Base-by-base conservation (phyloP, 2,329 filamentous ascomycete species). In the Fusarium luffae region DNA sequence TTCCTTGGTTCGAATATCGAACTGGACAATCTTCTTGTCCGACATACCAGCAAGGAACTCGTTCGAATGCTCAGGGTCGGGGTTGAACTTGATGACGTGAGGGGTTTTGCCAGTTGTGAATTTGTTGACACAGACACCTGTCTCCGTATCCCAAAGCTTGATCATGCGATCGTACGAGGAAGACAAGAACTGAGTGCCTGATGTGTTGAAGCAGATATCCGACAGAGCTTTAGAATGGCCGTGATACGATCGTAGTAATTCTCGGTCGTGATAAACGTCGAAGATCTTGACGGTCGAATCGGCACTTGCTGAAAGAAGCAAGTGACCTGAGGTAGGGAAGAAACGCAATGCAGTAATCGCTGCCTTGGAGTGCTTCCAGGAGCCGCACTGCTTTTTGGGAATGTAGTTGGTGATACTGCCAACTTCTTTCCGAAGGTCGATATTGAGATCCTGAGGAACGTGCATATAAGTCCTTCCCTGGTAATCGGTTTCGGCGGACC, bases 1-100 rank as follows among this genome's bases (percentile, higher is more conserved):
- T 75, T 97, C 90, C 71, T 89, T 89, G 65, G 90, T 90, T 28
- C 97, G 89, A 4, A 90, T 94, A 80, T 99, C 96, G 80, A 97
- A 99, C 78, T 99, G 96, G 43, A 99, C 87, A 73, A 99, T 99
- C 85, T 98, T 98, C 85, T 99, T 99, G 81, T 99, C 95, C 40
- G 93, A 96, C 93, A 98, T 97, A 75, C 96, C 96, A 2, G 94
- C 94, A 59, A 99, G 82, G 80, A 99, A 99, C 79, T 98, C 95
- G 78, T 96, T 92, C 11, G 90, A 88, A 71, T 91, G 89, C 56
- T 92, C 90, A 0, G 86, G 83, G 50, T 90, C 88, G 0, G 95
- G 94, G 80, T 98, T 97, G 86, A 98, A 98, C 72, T 93, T 91
- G 73, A 99, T 86, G 54, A 97, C 94, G 77, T 99, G 96, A 7